phyloP scores from a whole-genome alignment of 495 filamentous ascomycete species.

The Lichenothelia convexa region DNA sequence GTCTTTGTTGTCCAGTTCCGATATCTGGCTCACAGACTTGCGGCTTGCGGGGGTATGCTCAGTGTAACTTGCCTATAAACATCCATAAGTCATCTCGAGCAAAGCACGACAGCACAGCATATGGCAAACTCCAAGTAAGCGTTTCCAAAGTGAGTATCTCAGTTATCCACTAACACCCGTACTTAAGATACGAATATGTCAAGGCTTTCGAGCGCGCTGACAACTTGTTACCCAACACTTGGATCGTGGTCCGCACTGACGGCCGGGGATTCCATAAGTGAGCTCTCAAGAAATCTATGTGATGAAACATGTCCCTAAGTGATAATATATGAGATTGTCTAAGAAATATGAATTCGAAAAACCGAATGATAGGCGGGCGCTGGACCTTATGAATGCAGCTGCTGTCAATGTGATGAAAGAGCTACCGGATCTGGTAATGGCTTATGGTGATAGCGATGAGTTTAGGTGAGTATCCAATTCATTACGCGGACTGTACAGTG shows the following conservation, averaged over 20 bases:
- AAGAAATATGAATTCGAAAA: conserved; percentile 70
- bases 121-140: conserved; percentile 51
- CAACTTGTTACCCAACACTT: conserved; percentile 68
- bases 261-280: conserved; percentile 88
- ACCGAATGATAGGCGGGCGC: conserved; percentile 73
- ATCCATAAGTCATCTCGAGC: too few relatives aligned
- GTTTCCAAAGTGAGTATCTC: conserved; percentile 2
- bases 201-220: conserved; percentile 71
- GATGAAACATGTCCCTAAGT: neutral
- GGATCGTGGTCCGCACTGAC: conserved; percentile 84
- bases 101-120: too few relatives aligned
- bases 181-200: conserved; percentile 72
- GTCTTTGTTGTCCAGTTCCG: too few relatives aligned
- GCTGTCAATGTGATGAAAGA: conserved; percentile 69
- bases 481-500: neutral
- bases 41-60: too few relatives aligned
- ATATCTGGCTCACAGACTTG: too few relatives aligned
- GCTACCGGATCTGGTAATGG: conserved; percentile 66
- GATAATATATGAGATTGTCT: conserved; percentile 38
- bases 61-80: too few relatives aligned
- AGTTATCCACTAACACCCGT: neutral
- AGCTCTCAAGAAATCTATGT: too few relatives aligned
- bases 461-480: conserved; percentile 42
- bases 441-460: conserved; percentile 88
- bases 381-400: conserved; percentile 88